Conservation (phyloP, 257 asterid species). For the Gynochthodes officinalis region DNA sequence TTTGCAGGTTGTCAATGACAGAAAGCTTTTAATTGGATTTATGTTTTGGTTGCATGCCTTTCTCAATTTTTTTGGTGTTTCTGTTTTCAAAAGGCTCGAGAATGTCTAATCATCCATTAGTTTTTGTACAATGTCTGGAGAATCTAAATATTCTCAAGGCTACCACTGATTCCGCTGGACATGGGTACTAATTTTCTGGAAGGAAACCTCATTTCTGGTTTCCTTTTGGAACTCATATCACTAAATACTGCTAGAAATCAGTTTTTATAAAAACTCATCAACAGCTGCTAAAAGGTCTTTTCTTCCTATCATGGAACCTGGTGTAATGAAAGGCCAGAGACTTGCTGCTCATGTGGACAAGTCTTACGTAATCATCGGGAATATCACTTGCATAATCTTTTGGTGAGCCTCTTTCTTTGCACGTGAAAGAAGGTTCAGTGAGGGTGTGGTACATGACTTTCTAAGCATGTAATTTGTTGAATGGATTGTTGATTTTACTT, state of each 20-base stretch:
- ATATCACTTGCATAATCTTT: constrained; percentile 7
- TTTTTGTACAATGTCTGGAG: neutral
- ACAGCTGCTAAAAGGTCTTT: neutral
- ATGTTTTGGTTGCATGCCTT: neutral
- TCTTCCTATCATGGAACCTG: constrained; percentile 4
- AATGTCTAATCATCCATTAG: neutral
- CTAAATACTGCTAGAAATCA: neutral
- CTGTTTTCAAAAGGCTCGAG: neutral
- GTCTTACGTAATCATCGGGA: constrained; percentile 5
- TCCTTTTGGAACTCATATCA: neutral
- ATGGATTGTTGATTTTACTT: neutral
- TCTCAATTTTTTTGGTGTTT: too few species aligned
- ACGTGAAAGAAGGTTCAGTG: neutral
- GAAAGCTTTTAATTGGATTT: neutral
- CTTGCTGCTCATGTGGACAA: constrained; percentile 5
- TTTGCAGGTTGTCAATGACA: neutral
- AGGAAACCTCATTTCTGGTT: too few species aligned
- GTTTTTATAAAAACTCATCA: neutral
- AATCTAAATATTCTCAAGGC: neutral
- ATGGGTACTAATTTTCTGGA: neutral
- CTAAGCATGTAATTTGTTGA: neutral
- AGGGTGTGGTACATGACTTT: neutral
- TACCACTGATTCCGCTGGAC: neutral
- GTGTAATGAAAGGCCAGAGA: constrained; percentile 11
- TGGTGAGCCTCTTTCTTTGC: constrained; percentile 8